Conservation (phyloP, 495 filamentous ascomycete species). For the Lentithecium fluviatile region DNA sequence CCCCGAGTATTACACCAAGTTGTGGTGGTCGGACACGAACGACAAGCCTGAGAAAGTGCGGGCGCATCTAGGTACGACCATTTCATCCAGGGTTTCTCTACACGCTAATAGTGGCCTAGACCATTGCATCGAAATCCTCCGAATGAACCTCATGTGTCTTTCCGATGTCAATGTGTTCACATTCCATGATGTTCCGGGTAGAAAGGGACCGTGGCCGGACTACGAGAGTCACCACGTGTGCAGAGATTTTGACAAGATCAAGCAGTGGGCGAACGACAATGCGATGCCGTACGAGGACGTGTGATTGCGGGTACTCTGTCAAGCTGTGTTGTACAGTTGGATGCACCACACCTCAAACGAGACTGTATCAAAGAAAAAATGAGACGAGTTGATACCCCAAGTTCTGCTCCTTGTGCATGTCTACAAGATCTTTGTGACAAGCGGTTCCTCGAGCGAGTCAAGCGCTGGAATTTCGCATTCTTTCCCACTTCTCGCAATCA, state of each 20-base stretch:
- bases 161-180: constrained; percentile 54
- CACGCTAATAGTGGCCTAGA: constrained; percentile 29
- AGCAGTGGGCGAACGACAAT: constrained; percentile 53
- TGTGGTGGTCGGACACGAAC: constrained; percentile 38
- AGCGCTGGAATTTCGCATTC: no score
- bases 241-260: constrained; percentile 51
- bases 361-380: no score
- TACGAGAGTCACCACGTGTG: constrained; percentile 52
- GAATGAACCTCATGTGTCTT: constrained; percentile 54
- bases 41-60: constrained; percentile 35
- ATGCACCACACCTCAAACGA: no score
- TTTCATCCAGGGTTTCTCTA: background rate
- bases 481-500: no score
- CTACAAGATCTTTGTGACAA: no score
- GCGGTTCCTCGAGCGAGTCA: no score
- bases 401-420: no score
- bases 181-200: constrained; percentile 45
- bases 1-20: constrained; percentile 49
- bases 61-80: constrained; percentile 43
- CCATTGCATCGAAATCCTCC: constrained; percentile 53
- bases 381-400: background rate
- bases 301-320: background rate
- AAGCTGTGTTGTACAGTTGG: background rate
- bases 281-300: constrained; percentile 36
- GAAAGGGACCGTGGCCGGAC: constrained; percentile 48